Conservation (phyloP, 176 grass and related monocot genomes). For the Guadua angustifolia region DNA sequence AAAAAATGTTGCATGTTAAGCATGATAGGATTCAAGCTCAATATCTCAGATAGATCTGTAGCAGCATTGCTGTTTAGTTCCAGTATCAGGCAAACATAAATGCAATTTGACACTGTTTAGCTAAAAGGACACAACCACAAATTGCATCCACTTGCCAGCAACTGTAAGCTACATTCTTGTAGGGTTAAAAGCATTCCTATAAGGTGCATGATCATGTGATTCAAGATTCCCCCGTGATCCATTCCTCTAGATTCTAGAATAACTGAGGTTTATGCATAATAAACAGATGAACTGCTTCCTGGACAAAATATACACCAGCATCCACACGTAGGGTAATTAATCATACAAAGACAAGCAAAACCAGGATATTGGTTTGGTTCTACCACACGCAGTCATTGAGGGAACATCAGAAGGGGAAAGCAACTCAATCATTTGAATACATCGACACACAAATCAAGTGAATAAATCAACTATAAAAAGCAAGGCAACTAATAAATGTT, state of each 20-base stretch:
- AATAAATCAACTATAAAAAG: not conserved
- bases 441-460: not conserved
- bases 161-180: not conserved
- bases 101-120: not conserved
- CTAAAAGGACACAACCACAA: not conserved
- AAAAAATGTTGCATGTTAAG: not conserved
- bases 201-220: not conserved
- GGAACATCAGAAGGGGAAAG: not conserved
- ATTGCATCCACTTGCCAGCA: slow-evolving; percentile 14
- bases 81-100: not conserved
- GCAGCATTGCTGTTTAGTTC: not conserved
- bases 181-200: not conserved
- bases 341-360: not conserved
- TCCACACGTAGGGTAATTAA: not conserved
- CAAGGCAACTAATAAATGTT: not conserved
- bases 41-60: not conserved
- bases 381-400: not conserved
- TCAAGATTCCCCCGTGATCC: not conserved
- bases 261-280: not conserved
- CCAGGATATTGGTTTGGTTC: not conserved
- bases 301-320: not conserved
- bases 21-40: not conserved
- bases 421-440: not conserved
- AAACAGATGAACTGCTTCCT: not conserved
- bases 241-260: not conserved